A percentile compares a stretch with the other conserved stretches of the same genome.
phyloP scores from a whole-genome alignment of 257 asterid species.

The Pogostemon cablin region DNA sequence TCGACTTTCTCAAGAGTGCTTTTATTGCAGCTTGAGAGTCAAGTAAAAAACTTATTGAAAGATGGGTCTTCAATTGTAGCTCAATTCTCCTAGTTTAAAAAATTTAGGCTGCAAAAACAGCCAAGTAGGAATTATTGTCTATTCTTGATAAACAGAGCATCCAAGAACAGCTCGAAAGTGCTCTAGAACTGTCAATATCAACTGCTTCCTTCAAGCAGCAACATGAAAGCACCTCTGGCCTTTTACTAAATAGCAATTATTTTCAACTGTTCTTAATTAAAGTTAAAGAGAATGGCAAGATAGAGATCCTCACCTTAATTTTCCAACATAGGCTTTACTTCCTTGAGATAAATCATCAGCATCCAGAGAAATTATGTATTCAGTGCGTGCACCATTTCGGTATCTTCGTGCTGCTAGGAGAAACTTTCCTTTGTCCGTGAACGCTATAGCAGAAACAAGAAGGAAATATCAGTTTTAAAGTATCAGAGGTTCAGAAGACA shows the following conservation, averaged over 20 bases:
- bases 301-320: conserved; percentile 63
- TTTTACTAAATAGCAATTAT: not conserved
- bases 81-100: not conserved
- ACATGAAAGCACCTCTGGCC: no score
- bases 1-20: no score
- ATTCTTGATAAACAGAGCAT: not conserved
- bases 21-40: no score
- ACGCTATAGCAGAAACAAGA: conserved; percentile 55
- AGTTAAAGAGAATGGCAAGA: conserved; percentile 20
- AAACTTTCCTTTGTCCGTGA: conserved; percentile 82
- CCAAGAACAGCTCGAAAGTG: not conserved
- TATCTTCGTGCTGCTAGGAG: conserved; percentile 86
- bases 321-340: conserved; percentile 93
- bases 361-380: conserved; percentile 82
- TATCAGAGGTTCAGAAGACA: conserved; percentile 17
- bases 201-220: not conserved
- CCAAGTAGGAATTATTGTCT: not conserved
- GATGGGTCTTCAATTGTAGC: no score
- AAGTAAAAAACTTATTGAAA: no score
- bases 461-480: conserved; percentile 19
- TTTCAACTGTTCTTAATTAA: not conserved
- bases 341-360: conserved; percentile 84
- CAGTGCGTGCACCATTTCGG: conserved; percentile 80
- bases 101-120: not conserved
- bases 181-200: not conserved